Base-by-base conservation (phyloP, 129 eudicot species). In the Artemisia argyi region DNA sequence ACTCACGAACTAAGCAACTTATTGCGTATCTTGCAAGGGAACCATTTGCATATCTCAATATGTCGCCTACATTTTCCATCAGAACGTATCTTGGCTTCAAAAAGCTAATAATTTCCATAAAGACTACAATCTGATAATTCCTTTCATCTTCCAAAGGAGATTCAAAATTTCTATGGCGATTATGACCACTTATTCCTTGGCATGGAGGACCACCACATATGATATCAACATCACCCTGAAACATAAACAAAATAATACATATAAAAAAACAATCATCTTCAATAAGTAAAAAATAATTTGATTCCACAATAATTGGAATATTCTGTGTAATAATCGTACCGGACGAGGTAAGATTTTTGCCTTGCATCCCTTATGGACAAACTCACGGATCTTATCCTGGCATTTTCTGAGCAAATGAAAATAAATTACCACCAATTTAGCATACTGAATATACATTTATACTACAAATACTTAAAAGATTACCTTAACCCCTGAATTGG, bases 131-230 rank as follows among this genome's bases (percentile, higher is more conserved):
- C 76, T 85, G 90, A 44, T 66, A 84, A 61, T 85, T 85, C 66
- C 59, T 82, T 82, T 85, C 86, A 79, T 85, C 86, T 75, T 85
- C 89, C 55, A 85, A 66, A 9, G 89, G 86, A 51, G 86, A 78
- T 19, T 85, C 75, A 59, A 78, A 73, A 24, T 85, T 85, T 75
- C 89, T 85, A 65, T 81, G 84, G 62, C 89, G 89, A 28, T 85
- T 85, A 56, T 60, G 72, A 65, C 89, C 89, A 52, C 89, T 85
- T 44, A 85, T 81, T 74, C 89, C 88, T 77, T 84, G 88, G 78
- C 88, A 84, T 17, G 88, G 88, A 39, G 85, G 88, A 44, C 89
- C 89, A 61, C 85, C 89, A 62, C 85, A 85, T 44, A 85, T 75
- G 50, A 85, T 81, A 72, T 76, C 86, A 66, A 75, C 89, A 55